These are phyloP conservation scores for Alternaria ethzedia DNA, from an alignment of 2,329 filamentous ascomycete species.

Conservation along the genomic window DNA sequence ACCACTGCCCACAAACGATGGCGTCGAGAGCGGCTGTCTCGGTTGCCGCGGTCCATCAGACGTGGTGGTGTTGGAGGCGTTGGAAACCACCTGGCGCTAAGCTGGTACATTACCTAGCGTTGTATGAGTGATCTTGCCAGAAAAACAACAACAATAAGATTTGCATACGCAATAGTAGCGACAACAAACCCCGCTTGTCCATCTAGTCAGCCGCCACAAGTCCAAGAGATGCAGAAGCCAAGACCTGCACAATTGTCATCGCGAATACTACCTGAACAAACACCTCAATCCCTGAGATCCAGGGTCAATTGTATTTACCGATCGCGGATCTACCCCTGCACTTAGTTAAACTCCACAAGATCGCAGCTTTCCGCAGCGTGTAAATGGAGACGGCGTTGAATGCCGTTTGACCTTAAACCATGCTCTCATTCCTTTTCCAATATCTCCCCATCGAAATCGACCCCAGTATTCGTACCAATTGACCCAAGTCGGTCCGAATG, in stretches of 20 bases:
- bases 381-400: background rate
- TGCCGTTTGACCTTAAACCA: background rate
- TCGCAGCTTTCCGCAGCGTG: background rate
- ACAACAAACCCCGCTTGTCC: background rate
- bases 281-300: background rate
- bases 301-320: background rate
- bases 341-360: background rate
- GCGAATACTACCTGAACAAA: background rate
- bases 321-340: background rate
- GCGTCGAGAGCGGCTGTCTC: background rate
- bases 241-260: background rate
- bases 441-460: background rate
- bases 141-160: conserved; percentile 2
- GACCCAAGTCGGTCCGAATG: background rate
- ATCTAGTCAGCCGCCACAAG: background rate
- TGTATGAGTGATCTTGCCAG: background rate
- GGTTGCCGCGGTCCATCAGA: background rate
- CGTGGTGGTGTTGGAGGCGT: background rate
- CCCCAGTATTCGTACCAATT: background rate
- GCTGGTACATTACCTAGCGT: background rate
- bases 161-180: background rate
- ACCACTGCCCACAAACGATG: background rate
- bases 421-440: background rate
- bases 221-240: background rate
- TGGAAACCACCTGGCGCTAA: background rate